A percentile compares a stretch with the other conserved stretches of the same genome.
Evolutionary conservation across 2,329 filamentous ascomycete genomes (phyloP).

Genomic region (Colletotrichum siamense): DNA sequence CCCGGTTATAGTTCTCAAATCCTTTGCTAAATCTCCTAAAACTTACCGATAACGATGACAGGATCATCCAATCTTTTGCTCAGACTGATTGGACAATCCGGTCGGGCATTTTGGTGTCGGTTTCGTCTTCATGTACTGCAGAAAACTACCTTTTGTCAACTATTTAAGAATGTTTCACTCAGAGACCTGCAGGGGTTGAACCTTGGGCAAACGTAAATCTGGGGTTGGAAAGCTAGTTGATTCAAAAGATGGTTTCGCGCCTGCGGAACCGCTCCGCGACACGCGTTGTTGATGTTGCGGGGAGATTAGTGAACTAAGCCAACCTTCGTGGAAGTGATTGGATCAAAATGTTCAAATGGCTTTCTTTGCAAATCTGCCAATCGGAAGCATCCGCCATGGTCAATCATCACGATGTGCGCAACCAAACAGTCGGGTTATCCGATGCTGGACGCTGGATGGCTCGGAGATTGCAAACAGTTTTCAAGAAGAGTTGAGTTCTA

Average conservation of each 20-base stretch:
- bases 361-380: not conserved
- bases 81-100: not conserved
- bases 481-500: not conserved
- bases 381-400: not conserved
- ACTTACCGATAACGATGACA: not conserved
- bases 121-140: not conserved
- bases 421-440: not conserved
- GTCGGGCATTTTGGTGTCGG: not conserved
- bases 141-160: not conserved
- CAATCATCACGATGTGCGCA: not conserved
- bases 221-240: not conserved
- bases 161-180: not conserved
- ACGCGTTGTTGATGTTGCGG: not conserved
- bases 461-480: not conserved
- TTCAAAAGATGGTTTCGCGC: not conserved
- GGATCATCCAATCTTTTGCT: not conserved
- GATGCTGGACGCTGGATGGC: not conserved
- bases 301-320: not conserved
- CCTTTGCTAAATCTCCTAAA: not conserved
- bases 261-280: not conserved
- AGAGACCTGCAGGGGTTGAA: not conserved
- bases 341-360: not conserved
- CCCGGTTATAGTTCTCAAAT: not conserved
- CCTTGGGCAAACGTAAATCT: not conserved
- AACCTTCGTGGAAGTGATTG: not conserved